Conservation (phyloP, 2,329 filamentous ascomycete species). For the Pezicula neosporulosa region DNA sequence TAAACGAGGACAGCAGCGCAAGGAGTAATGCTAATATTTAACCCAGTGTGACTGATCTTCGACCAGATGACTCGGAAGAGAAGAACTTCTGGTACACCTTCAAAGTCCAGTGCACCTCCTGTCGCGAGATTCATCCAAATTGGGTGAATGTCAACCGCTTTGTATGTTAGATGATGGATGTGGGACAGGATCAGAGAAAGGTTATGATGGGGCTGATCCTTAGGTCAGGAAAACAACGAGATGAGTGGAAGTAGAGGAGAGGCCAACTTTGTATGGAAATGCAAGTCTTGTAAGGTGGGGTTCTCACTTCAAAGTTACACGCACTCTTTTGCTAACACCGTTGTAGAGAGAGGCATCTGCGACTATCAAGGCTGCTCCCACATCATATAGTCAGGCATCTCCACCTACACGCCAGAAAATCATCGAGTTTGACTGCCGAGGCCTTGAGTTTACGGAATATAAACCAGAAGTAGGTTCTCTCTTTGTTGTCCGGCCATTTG, state of each 20-base stretch:
- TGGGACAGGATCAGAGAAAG: too few relatives aligned
- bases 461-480: conserved; percentile 69
- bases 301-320: not conserved
- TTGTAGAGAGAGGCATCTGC: conserved; percentile 78
- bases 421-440: conserved; percentile 89
- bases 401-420: conserved; percentile 75
- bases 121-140: conserved; percentile 85
- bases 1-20: conserved; percentile 2
- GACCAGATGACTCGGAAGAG: conserved; percentile 76
- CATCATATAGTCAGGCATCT: conserved; percentile 66
- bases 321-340: not conserved
- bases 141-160: conserved; percentile 84
- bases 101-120: conserved; percentile 97
- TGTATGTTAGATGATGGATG: conserved; percentile 41
- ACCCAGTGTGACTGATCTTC: conserved; percentile 80
- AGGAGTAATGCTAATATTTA: not conserved
- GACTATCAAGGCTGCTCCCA: conserved; percentile 72
- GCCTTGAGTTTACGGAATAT: conserved; percentile 88
- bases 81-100: conserved; percentile 95
- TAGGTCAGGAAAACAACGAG: conserved; percentile 74
- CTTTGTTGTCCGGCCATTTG: not conserved
- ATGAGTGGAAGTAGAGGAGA: conserved; percentile 91
- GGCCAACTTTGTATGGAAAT: conserved; percentile 99
- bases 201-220: conserved; percentile 3
- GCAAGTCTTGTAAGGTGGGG: conserved; percentile 91